Conservation (phyloP, 2,329 filamentous ascomycete species). For the Colletotrichum sp. region DNA sequence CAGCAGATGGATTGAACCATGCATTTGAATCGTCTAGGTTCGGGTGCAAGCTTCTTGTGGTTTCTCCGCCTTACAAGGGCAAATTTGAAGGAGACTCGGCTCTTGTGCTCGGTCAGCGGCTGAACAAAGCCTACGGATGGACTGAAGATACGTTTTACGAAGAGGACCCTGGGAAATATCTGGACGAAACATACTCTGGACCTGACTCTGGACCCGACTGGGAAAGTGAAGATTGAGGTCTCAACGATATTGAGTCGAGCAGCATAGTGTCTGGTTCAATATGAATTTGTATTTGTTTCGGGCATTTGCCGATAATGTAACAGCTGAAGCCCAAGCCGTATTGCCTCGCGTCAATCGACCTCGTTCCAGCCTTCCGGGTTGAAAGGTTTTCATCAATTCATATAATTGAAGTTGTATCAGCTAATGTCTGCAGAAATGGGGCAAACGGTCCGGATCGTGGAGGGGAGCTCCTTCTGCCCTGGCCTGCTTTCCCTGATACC, state of each 20-base stretch:
- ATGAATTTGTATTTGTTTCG: accelerated
- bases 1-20: conserved; percentile 18
- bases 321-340: accelerated
- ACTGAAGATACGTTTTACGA: conserved; percentile 32
- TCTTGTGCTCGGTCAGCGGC: conserved; percentile 30
- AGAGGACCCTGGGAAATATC: neutral
- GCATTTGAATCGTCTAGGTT: neutral
- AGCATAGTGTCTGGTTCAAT: neutral
- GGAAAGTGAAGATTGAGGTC: neutral
- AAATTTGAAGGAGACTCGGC: conserved; percentile 37
- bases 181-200: neutral
- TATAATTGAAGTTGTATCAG: neutral
- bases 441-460: accelerated
- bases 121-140: conserved; percentile 43
- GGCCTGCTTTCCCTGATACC: neutral
- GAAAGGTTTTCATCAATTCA: accelerated
- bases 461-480: neutral
- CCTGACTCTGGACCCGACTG: neutral
- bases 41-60: conserved; percentile 31
- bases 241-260: neutral
- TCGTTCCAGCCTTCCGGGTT: accelerated
- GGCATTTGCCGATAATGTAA: accelerated
- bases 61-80: conserved; percentile 42
- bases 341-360: neutral
- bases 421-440: neutral